Evolutionary conservation across 163 green algal genomes (phyloP), one percentile per base, ranked within the genome.

Genomic region (Botryococcus braunii): DNA sequence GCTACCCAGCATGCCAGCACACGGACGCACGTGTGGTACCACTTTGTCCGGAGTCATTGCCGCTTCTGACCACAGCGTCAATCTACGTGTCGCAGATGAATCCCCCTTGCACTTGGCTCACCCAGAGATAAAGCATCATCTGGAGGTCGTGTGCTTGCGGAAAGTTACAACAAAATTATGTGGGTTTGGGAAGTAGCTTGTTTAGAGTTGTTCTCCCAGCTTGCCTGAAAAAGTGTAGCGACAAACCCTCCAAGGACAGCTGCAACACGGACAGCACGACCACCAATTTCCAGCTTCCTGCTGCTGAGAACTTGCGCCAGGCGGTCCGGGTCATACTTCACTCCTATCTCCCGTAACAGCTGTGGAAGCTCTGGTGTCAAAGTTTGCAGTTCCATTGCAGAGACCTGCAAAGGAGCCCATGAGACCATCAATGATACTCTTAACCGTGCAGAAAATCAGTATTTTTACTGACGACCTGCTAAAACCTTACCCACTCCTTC

Each of bases 281-380:
- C 64, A 34, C 74, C 74, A 7, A 86, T 71, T 61, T 82, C 61
- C 27, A 66, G 43, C 37, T 68, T 31, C 2, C 74, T 40, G 47
- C 74, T 64, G 41, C 43, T 43, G 4, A 95, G 74, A 23, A 71
- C 77, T 0, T 65, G 58, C 1, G 81, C 77, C 36, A 95, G 80
- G 6, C 76, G 68, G 29, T 93, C 83, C 5, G 89, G 89, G 60
- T 95, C 73, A 50, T 95, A 95, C 5, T 62, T 68, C 2, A 89
- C 77, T n/a, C 89, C 89, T 79, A 95, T 88, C 69, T 95, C 88
- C 23, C 59, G 34, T 25, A 95, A 78, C 64, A 94, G 70, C 55
- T 69, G 13, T 0, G 88, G 83, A 71, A 95, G 74, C 35, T 95
- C 89, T 0, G 82, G 81, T 0, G 78, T 82, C 21, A 92, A 67